Percentiles rank a stretch among this genome's conserved stretches.
Conservation (phyloP, 306 rosid genomes). For the Arachis stenosperma region DNA sequence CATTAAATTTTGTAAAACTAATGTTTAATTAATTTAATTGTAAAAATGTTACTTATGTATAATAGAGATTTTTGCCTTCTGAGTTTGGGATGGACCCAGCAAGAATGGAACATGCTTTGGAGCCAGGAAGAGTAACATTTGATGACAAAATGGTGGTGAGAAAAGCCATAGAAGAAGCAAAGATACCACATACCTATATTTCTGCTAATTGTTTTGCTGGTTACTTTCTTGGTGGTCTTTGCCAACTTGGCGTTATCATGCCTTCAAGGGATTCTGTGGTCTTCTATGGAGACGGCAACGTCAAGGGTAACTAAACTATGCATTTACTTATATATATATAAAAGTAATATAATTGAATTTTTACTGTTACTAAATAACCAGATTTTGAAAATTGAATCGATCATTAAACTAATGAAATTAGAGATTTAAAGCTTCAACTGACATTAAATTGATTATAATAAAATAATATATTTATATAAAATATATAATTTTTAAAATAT, state of each 20-base stretch:
- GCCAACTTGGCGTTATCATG: slow-evolving; percentile 60
- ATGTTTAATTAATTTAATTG: no score
- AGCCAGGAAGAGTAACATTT: slow-evolving; percentile 79
- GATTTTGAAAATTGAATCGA: no score
- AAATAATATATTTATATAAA: no score
- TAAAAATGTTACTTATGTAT: no score
- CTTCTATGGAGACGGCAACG: slow-evolving; percentile 69
- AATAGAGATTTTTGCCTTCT: slow-evolving; percentile 75
- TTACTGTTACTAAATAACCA: no score
- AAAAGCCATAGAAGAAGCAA: slow-evolving; percentile 67
- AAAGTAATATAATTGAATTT: no score
- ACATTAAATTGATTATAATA: no score
- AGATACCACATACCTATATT: slow-evolving; percentile 72
- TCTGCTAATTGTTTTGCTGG: slow-evolving; percentile 82
- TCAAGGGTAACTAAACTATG: slow-evolving; percentile 52
- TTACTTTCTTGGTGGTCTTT: slow-evolving; percentile 68
- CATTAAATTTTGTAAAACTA: no score
- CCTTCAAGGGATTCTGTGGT: slow-evolving; percentile 64
- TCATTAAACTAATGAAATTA: no score
- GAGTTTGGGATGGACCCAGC: slow-evolving; percentile 80
- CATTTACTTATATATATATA: background rate
- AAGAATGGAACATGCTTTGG: slow-evolving; percentile 68
- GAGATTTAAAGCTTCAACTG: no score
- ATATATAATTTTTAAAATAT: no score
- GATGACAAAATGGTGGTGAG: slow-evolving; percentile 80